Percentiles rank a stretch among this genome's conserved stretches.
Evolutionary conservation across 306 rosid species (phyloP).

Genomic region (Ormosia semicastrata): DNA sequence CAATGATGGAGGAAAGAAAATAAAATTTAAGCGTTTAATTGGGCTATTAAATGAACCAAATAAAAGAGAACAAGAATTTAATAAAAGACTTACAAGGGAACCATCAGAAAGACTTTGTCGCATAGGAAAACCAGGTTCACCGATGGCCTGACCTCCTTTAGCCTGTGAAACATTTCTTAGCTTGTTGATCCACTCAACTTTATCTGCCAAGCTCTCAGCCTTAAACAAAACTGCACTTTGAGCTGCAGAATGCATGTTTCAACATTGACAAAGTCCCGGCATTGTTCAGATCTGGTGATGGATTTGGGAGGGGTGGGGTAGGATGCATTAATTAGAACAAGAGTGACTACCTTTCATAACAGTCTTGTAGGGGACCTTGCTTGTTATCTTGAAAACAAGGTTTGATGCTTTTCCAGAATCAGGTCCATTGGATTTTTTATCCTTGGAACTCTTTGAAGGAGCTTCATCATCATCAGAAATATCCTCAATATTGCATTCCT

Average conservation of each 20-base stretch:
- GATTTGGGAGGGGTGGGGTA: background rate
- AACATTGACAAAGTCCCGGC: background rate
- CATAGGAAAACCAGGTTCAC: conserved; percentile 47
- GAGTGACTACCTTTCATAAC: conserved; percentile 47
- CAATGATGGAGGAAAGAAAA: background rate
- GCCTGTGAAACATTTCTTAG: conserved; percentile 43
- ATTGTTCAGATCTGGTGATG: conserved; percentile 23
- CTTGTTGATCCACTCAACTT: conserved; percentile 59
- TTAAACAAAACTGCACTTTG: conserved; percentile 54
- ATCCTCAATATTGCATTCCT: conserved; percentile 64
- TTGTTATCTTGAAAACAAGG: conserved; percentile 52
- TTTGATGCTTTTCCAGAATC: conserved; percentile 48
- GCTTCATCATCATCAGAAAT: conserved; percentile 51
- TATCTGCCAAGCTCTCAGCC: conserved; percentile 58
- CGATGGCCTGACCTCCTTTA: conserved; percentile 46
- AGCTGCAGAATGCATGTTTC: conserved; percentile 46
- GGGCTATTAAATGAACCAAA: conserved; percentile 8
- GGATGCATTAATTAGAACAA: conserved; percentile 1
- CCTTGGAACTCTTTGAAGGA: conserved; percentile 52
- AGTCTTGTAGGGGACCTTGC: conserved; percentile 58
- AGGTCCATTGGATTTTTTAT: conserved; percentile 56
- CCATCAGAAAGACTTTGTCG: conserved; percentile 64
- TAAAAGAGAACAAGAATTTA: background rate
- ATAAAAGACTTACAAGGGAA: conserved; percentile 46
- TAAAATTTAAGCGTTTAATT: background rate